These are phyloP conservation scores for Chrysoporthe austroafricana DNA, from an alignment of 2,329 filamentous ascomycete genomes.

Conservation along the genomic window DNA sequence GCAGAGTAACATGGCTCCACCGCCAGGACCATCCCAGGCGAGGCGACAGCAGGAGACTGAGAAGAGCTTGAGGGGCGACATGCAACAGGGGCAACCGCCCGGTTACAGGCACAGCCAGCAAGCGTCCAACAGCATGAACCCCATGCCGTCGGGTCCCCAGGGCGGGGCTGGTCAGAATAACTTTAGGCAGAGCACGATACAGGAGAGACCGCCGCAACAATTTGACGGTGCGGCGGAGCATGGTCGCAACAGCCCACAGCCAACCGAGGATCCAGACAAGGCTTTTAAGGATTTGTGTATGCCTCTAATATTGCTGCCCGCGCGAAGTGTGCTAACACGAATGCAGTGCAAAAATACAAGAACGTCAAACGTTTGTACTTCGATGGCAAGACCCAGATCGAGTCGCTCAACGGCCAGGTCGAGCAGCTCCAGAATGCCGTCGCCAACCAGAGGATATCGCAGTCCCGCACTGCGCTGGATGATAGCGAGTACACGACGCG, in stretches of 20 bases:
- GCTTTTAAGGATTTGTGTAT: constrained; percentile 61
- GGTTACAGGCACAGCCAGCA: constrained; percentile 57
- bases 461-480: constrained; percentile 91
- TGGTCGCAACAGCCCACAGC: constrained; percentile 62
- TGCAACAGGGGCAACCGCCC: constrained; percentile 53
- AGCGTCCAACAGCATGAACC: constrained; percentile 46
- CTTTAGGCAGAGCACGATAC: constrained; percentile 46
- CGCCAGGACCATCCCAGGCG: constrained; percentile 46
- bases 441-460: constrained; percentile 91
- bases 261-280: constrained; percentile 55
- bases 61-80: constrained; percentile 47
- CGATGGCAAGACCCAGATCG: constrained; percentile 90
- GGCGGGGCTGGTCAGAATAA: constrained; percentile 40
- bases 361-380: constrained; percentile 98
- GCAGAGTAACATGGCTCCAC: constrained; percentile 50
- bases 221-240: constrained; percentile 54
- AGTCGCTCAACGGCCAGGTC: constrained; percentile 83
- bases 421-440: constrained; percentile 97
- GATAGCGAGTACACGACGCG: constrained; percentile 91
- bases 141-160: constrained; percentile 45
- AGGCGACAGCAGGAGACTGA: constrained; percentile 56
- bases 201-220: constrained; percentile 41
- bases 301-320: constrained; percentile 32
- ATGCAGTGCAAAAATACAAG: constrained; percentile 88
- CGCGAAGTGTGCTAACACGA: constrained; percentile 27